Conservation (phyloP, 2,329 filamentous ascomycete genomes). For the Pseudogymnoascus verrucosus region DNA sequence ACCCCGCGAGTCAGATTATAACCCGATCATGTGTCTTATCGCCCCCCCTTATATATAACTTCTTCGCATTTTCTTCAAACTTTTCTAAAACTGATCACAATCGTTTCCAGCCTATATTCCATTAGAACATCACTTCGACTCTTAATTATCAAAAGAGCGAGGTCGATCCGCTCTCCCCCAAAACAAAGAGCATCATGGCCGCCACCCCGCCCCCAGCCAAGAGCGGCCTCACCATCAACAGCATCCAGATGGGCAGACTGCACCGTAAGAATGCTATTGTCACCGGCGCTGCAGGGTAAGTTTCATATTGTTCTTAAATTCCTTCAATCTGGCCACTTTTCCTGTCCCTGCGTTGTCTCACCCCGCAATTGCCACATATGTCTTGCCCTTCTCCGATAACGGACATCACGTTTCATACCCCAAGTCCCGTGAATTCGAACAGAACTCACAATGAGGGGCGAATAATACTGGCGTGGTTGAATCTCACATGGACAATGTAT, state of each 20-base stretch:
- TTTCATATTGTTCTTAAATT: slow-evolving; percentile 14
- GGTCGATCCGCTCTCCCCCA: background rate
- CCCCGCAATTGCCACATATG: background rate
- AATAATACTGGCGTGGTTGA: background rate
- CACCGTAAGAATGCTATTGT: slow-evolving; percentile 41
- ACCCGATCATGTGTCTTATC: background rate
- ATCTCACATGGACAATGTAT: background rate
- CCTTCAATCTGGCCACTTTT: background rate
- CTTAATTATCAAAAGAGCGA: background rate
- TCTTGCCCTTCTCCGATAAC: background rate
- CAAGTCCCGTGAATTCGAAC: background rate
- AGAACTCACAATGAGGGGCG: background rate
- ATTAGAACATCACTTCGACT: background rate
- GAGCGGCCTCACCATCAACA: slow-evolving; percentile 26
- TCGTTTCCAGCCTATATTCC: background rate
- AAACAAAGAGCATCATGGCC: background rate
- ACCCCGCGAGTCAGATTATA: slow-evolving; percentile 5
- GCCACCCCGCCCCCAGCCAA: background rate
- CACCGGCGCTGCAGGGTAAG: slow-evolving; percentile 63
- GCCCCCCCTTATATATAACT: background rate
- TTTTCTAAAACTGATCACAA: slow-evolving; percentile 1
- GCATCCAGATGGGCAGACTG: slow-evolving; percentile 28
- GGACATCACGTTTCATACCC: background rate
- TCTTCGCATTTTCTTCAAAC: background rate
- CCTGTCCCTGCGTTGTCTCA: background rate